These are phyloP conservation scores for Zea mays DNA, from an alignment of 176 grass and related monocot species.

Conservation along the genomic window DNA sequence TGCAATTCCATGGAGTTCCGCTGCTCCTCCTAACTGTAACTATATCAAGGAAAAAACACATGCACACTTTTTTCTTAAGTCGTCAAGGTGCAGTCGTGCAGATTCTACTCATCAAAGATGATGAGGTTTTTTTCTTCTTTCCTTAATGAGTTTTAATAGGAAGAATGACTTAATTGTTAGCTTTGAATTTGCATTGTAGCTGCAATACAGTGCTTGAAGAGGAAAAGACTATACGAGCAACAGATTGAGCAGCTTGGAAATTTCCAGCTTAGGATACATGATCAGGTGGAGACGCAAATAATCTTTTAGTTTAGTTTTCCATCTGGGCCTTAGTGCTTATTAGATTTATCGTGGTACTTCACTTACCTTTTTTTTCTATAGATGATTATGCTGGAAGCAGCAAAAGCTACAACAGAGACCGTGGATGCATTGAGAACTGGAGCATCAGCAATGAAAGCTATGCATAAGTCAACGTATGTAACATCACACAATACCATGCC, in stretches of 20 bases:
- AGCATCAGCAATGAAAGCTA: slow-evolving; percentile 88
- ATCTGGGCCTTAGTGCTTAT: slow-evolving; percentile 12
- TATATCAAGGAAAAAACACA: background rate
- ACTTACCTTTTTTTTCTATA: slow-evolving; percentile 41
- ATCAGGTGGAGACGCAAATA: slow-evolving; percentile 63
- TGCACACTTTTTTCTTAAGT: background rate
- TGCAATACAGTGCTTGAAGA: slow-evolving; percentile 97
- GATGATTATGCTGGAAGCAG: slow-evolving; percentile 98
- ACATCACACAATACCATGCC: slow-evolving; percentile 11
- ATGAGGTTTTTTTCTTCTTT: background rate
- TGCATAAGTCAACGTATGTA: slow-evolving; percentile 92
- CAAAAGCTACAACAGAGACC: slow-evolving; percentile 98
- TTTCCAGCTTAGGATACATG: slow-evolving; percentile 97
- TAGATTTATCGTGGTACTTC: slow-evolving; percentile 10
- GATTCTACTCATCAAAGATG: background rate
- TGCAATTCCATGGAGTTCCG: background rate
- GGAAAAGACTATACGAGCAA: slow-evolving; percentile 94
- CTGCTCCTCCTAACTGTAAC: background rate
- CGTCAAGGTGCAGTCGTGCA: background rate
- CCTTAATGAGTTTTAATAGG: slow-evolving; percentile 24
- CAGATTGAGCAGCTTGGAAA: slow-evolving; percentile 98
- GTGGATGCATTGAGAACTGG: slow-evolving; percentile 95
- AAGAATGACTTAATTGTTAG: slow-evolving; percentile 19
- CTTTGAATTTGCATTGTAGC: slow-evolving; percentile 46
- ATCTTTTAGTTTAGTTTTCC: slow-evolving; percentile 21